phyloP scores from a whole-genome alignment of 768 basidiomycete species.

The Xerocomus spinulosus region DNA sequence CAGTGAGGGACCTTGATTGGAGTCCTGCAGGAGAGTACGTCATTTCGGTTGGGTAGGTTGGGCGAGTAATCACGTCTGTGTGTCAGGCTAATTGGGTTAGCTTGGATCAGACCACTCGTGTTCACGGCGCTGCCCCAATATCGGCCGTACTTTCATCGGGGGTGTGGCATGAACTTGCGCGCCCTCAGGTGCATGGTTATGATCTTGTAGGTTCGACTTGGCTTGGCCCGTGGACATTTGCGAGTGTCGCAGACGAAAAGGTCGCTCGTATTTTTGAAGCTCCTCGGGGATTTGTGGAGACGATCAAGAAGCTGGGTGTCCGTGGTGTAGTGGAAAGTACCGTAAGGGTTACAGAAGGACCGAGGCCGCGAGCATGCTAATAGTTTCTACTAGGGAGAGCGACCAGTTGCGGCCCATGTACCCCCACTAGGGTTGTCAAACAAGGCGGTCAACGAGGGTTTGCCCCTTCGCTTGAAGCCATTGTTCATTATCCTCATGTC shows the following conservation, averaged over 20 bases:
- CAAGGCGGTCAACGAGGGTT: slow-evolving; percentile 77
- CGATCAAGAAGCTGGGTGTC: slow-evolving; percentile 48
- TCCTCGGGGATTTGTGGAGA: slow-evolving; percentile 70
- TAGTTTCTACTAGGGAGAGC: slow-evolving; percentile 39
- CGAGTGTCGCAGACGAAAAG: slow-evolving; percentile 94
- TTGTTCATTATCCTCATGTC: background rate
- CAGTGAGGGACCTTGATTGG: slow-evolving; percentile 82
- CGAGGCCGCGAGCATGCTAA: background rate
- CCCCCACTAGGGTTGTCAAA: slow-evolving; percentile 94
- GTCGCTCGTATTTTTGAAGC: slow-evolving; percentile 93
- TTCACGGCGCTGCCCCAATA: slow-evolving; percentile 61
- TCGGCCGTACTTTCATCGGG: slow-evolving; percentile 9
- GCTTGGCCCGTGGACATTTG: slow-evolving; percentile 71
- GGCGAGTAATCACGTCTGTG: background rate
- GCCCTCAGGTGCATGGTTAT: slow-evolving; percentile 97
- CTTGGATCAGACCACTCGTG: slow-evolving; percentile 86
- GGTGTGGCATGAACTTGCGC: slow-evolving; percentile 81
- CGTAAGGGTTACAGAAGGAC: slow-evolving; percentile 32
- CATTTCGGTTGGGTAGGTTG: slow-evolving; percentile 72
- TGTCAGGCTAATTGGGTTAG: slow-evolving; percentile 36
- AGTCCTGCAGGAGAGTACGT: slow-evolving; percentile 82
- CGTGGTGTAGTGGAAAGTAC: slow-evolving; percentile 46
- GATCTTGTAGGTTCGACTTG: slow-evolving; percentile 81
- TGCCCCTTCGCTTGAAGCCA: background rate
- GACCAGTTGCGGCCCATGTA: slow-evolving; percentile 80